Conservation (phyloP, 176 grass and related monocot species). For the Carex cristatella region DNA sequence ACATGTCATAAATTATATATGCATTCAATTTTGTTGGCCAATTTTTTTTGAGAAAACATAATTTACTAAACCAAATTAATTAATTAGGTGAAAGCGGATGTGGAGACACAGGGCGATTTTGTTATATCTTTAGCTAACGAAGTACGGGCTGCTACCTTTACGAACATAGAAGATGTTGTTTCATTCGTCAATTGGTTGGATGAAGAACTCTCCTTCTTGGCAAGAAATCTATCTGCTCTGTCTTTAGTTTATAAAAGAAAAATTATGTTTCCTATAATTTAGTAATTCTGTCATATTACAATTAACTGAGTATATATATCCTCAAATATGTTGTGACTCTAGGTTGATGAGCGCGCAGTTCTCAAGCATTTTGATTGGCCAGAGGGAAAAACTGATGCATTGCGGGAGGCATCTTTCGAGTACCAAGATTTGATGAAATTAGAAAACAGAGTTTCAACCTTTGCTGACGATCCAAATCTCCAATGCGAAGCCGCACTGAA, state of each 20-base stretch:
- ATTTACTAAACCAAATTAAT: not conserved
- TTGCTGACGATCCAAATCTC: conserved; percentile 55
- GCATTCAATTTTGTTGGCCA: not conserved
- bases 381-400: conserved; percentile 86
- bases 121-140: conserved; percentile 50
- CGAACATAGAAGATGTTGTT: conserved; percentile 59
- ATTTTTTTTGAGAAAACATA: not conserved
- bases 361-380: conserved; percentile 97
- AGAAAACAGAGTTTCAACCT: conserved; percentile 58
- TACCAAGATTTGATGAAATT: conserved; percentile 72
- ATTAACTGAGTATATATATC: not conserved
- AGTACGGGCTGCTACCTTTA: conserved; percentile 33
- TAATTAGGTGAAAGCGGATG: conserved; percentile 91
- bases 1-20: not conserved
- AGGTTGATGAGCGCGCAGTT: conserved; percentile 93
- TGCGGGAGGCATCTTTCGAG: conserved; percentile 76
- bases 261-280: not conserved
- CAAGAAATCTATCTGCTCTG: conserved; percentile 11
- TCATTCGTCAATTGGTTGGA: conserved; percentile 93
- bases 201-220: conserved; percentile 95
- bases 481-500: conserved; percentile 81
- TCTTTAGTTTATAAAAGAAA: not conserved
- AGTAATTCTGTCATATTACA: not conserved
- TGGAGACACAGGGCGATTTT: conserved; percentile 90
- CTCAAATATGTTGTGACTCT: not conserved